Conservation (phyloP, 2,329 filamentous ascomycete genomes). For the Diaporthe ampelina region DNA sequence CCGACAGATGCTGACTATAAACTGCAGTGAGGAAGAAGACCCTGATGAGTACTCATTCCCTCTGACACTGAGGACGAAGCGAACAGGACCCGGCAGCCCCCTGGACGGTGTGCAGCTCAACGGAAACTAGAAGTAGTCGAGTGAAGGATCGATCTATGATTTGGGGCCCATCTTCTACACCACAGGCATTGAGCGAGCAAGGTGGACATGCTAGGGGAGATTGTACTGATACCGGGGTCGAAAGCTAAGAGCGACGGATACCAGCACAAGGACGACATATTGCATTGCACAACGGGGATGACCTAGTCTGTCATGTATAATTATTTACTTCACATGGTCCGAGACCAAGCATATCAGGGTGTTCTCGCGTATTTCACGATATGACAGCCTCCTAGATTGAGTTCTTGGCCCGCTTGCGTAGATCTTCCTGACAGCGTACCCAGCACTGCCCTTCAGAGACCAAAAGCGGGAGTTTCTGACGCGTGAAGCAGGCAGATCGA, state of each 20-base stretch:
- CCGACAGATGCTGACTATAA: background rate
- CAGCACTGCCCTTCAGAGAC: background rate
- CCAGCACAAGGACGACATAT: slow-evolving; percentile 17
- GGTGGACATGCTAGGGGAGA: background rate
- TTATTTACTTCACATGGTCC: slow-evolving; percentile 28
- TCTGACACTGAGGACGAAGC: slow-evolving; percentile 69
- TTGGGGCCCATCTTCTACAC: slow-evolving; percentile 6
- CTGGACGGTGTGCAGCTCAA: slow-evolving; percentile 58
- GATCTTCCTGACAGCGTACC: background rate
- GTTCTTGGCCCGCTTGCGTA: background rate
- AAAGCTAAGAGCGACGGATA: slow-evolving; percentile 8
- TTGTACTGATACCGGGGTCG: slow-evolving; percentile 22
- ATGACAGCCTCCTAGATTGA: background rate
- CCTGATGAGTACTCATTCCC: slow-evolving; percentile 78
- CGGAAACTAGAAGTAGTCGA: slow-evolving; percentile 51
- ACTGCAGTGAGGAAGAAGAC: slow-evolving; percentile 88
- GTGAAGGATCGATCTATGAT: slow-evolving; percentile 9
- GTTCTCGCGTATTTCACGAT: slow-evolving; percentile 10
- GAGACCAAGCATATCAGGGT: slow-evolving; percentile 32
- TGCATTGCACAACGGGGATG: slow-evolving; percentile 24
- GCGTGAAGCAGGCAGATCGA: slow-evolving; percentile 5
- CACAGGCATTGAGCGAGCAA: background rate
- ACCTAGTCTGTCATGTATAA: slow-evolving; percentile 27
- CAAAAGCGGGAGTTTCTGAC: background rate
- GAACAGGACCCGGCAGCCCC: slow-evolving; percentile 57